Evolutionary conservation across 257 asterid genomes (phyloP).

Genomic region (Leptodermis oblonga): DNA sequence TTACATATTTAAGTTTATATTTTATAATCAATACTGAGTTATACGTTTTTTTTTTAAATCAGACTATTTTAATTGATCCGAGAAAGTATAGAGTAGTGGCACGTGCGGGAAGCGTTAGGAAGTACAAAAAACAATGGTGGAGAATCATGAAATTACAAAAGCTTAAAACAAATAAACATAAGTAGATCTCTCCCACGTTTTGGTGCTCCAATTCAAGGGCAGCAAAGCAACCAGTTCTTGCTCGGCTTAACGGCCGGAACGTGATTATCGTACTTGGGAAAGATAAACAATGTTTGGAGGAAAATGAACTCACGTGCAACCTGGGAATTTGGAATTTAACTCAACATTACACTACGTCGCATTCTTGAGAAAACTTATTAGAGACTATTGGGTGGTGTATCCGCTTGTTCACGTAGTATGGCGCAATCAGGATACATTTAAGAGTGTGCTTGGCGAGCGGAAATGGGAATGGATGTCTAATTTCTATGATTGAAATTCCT

Average conservation of each 20-base stretch:
- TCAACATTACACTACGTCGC: too few relatives aligned
- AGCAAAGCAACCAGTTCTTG: conserved; percentile 2
- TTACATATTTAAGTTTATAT: too few relatives aligned
- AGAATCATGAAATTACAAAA: neutral
- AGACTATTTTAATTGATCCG: too few relatives aligned
- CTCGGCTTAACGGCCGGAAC: conserved; percentile 16
- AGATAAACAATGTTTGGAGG: neutral
- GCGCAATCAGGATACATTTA: too few relatives aligned
- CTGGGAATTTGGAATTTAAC: conserved; percentile 1
- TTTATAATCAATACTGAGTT: too few relatives aligned
- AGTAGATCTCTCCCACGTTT: conserved; percentile 21
- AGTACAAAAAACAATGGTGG: conserved; percentile 17
- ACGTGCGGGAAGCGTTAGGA: conserved; percentile 38
- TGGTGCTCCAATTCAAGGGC: neutral
- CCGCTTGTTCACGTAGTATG: too few relatives aligned
- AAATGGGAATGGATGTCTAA: too few relatives aligned
- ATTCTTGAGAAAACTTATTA: too few relatives aligned
- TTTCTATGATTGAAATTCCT: too few relatives aligned
- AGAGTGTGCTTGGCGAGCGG: too few relatives aligned
- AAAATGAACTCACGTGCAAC: conserved; percentile 1
- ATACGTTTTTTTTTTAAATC: too few relatives aligned
- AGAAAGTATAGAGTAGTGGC: conserved; percentile 11
- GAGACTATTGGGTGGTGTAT: too few relatives aligned
- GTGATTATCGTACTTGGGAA: conserved; percentile 13
- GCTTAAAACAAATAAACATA: neutral